Evolutionary conservation across 345 rosid genomes (phyloP).

Genomic region (Citrus inodora): DNA sequence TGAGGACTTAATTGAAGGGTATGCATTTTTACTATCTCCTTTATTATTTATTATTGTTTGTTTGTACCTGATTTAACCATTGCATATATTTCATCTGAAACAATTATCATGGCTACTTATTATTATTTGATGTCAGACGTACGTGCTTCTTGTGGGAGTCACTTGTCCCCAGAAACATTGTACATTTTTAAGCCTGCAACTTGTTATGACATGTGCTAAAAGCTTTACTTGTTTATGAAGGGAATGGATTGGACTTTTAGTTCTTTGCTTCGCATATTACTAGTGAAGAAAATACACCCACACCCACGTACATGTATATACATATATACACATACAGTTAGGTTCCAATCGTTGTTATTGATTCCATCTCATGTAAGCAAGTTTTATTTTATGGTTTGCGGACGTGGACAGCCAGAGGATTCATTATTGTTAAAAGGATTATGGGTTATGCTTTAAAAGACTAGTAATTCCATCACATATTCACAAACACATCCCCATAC

Average conservation of each 20-base stretch:
- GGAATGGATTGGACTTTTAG: not conserved
- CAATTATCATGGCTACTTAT: not conserved
- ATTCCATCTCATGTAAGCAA: too few species aligned
- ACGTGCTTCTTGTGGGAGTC: not conserved
- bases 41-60: not conserved
- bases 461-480: not conserved
- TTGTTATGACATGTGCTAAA: not conserved
- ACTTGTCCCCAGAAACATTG: not conserved
- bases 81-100: not conserved
- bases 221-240: not conserved
- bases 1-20: slow-evolving; percentile 95
- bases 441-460: too few species aligned
- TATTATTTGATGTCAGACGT: not conserved
- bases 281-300: not conserved
- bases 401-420: too few species aligned
- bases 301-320: too few species aligned
- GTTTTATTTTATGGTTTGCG: too few species aligned
- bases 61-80: not conserved
- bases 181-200: not conserved
- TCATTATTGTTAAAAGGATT: too few species aligned
- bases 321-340: too few species aligned
- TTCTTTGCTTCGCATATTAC: not conserved
- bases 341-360: too few species aligned
- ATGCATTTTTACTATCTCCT: not conserved
- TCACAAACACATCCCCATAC: not conserved